Evolutionary conservation across 1,284 basidiomycete species (phyloP), one percentile per base, ranked within the genome.

Genomic region (Fomitopsis palustris): DNA sequence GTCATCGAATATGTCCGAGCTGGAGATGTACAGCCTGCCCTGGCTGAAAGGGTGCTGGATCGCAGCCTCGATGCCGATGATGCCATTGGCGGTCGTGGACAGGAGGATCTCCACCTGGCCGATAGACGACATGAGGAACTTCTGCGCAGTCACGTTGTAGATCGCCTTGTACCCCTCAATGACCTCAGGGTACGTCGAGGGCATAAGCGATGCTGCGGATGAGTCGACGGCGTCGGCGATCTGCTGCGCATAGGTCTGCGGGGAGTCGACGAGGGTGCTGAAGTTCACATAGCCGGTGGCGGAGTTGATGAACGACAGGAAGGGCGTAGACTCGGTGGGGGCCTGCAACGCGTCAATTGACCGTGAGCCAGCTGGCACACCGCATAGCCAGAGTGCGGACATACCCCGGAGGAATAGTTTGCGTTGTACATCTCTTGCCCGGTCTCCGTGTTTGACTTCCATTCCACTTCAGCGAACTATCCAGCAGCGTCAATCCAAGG

Each of bases 91-190:
- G 17, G 82, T 85, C 61, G 87, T 73, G 55, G 78, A 79, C 51
- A 89, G 71, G 31, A 89, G 70, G n/a, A 91, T 75, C 71, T 91
- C 87, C 29, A 88, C 74, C 64, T 84, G 78, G 0, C 82, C 86
- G 54, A 82, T 76, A 9, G 74, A 69, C 12, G 71, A 71, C 19
- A 66, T 70, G 58, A 79, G 70, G 27, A 88, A 64, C 37, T 74
- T 75, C 52, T 83, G 74, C 0, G 79, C 73, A 19, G 78, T 81
- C 0, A 78, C 71, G 33, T 77, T 72, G 68, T 87, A 86, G 51
- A 88, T 84, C 3, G 83, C 77, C 64, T 85, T 78, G 77, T 87
- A 90, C 0, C 88, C 88, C 19, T 75, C 79, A 27, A 81, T 70
- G 49, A 90, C 86, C 19, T 78, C 75, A 4, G 70, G 52, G 63